Base-by-base conservation (phyloP, 176 grass and related monocot species). In the Thalia dealbata region DNA sequence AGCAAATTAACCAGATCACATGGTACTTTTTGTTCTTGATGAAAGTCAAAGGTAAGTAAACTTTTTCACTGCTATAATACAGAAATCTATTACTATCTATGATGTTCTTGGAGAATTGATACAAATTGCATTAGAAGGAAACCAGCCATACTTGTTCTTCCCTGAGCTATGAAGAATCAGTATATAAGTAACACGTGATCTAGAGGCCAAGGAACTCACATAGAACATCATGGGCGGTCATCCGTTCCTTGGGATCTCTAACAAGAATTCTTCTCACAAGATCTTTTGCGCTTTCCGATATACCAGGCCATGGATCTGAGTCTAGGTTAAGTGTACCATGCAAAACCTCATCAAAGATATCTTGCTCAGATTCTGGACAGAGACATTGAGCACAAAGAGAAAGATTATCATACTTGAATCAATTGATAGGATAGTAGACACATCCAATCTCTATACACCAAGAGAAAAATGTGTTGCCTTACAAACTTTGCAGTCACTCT, bases 291-390 rank as follows among this genome's bases (percentile, higher is more conserved):
- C 62, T 32, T 64, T 32, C 62, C 2, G 62, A 64, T 64, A 64
- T 64, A 35, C 27, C 32, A 15, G 62, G 62, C 62, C 62, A 64
- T 30, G 62, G 62, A 30, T 64, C 62, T 30, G 62, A 64, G 14
- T 23, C 10, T 2, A 64, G 62, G 62, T 64, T 64, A 19, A 64
- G 62, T 64, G 14, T 64, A 64, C 62, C 62, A 32, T 30, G 13
- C 62, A 64, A 30, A 64, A 64, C 62, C 62, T 64, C 62, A 3
- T 64, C 14, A 64, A 64, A 64, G 29, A 64, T 64, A 64, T 64
- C 62, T 16, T 64, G 25, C 14, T 64, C 62, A 12, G 25, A 30
- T 64, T 64, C 62, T 64, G 28, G 56, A 32, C n/a, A n/a, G n/a
- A n/a, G n/a, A n/a, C 22, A 18, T 18, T 3, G 2, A 30, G 62